phyloP scores from a whole-genome alignment of 2,329 filamentous ascomycete genomes.

The Zymoseptoria ardabiliae region DNA sequence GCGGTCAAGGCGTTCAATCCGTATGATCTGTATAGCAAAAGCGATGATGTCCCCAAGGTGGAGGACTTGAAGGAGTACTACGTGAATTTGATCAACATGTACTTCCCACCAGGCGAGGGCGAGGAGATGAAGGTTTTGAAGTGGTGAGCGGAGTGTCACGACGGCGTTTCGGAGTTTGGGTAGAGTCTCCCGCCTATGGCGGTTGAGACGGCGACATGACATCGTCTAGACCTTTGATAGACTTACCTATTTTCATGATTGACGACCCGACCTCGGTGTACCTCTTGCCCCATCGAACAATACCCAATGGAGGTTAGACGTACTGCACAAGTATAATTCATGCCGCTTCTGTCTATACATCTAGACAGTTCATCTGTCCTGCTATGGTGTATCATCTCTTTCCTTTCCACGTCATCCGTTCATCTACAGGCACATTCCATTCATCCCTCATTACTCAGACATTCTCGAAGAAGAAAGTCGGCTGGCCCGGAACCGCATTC shows the following conservation, averaged over 20 bases:
- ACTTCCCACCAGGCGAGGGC: slow-evolving; percentile 32
- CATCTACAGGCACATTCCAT: background rate
- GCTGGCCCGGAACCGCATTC: slow-evolving; percentile 70
- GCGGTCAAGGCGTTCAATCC: slow-evolving; percentile 84
- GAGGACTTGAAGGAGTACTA: slow-evolving; percentile 76
- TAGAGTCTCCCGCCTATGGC: slow-evolving; percentile 1
- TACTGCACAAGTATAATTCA: background rate
- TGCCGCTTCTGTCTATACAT: background rate
- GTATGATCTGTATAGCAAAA: slow-evolving; percentile 89
- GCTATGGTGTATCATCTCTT: background rate
- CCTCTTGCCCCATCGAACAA: background rate
- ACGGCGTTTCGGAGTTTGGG: background rate
- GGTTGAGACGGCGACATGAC: background rate
- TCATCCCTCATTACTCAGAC: slow-evolving; percentile 16
- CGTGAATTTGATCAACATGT: slow-evolving; percentile 66
- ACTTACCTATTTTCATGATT: background rate
- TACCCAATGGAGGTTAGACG: background rate
- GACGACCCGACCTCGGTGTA: background rate
- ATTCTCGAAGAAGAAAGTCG: slow-evolving; percentile 82
- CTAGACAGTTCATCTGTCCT: background rate
- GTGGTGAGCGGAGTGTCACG: slow-evolving; percentile 46
- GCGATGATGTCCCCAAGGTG: slow-evolving; percentile 67
- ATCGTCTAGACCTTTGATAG: background rate
- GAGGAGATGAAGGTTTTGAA: slow-evolving; percentile 50
- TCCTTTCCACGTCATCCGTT: background rate